Conservation (phyloP, 768 basidiomycete species). For the Basidioascus undulatus region DNA sequence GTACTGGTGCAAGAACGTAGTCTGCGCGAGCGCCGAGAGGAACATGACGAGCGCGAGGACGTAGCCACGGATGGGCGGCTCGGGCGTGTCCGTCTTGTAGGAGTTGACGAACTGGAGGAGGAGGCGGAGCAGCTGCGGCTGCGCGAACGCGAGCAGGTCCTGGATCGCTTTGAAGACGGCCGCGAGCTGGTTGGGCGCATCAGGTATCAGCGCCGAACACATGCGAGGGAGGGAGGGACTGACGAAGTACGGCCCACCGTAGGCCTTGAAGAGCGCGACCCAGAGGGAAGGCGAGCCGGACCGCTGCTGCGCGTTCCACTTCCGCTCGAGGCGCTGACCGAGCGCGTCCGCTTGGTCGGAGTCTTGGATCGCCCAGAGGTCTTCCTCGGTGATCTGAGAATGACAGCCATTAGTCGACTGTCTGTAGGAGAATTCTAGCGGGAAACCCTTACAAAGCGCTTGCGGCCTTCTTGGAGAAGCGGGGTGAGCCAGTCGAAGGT, state of each 20-base stretch:
- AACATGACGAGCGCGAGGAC: slow-evolving; percentile 60
- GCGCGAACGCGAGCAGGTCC: slow-evolving; percentile 56
- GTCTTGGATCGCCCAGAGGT: slow-evolving; percentile 41
- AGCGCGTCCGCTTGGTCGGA: slow-evolving; percentile 46
- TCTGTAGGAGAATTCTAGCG: slow-evolving; percentile 11
- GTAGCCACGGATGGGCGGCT: slow-evolving; percentile 41
- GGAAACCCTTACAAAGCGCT: neutral
- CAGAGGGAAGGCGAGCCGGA: slow-evolving; percentile 35
- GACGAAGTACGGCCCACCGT: slow-evolving; percentile 43
- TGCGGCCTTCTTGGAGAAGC: slow-evolving; percentile 26
- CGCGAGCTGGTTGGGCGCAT: no score
- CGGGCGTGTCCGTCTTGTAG: slow-evolving; percentile 30
- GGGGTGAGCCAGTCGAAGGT: slow-evolving; percentile 71
- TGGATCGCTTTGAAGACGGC: slow-evolving; percentile 45
- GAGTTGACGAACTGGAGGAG: slow-evolving; percentile 56
- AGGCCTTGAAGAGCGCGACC: slow-evolving; percentile 48
- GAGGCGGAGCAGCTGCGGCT: slow-evolving; percentile 62
- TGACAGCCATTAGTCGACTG: slow-evolving; percentile 23
- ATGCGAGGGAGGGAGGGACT: no score
- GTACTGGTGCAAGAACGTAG: slow-evolving; percentile 54
- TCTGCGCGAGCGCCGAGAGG: slow-evolving; percentile 48
- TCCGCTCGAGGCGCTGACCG: slow-evolving; percentile 28
- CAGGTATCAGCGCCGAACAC: no score
- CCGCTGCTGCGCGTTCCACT: slow-evolving; percentile 15
- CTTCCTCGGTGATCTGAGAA: slow-evolving; percentile 48